Conservation (phyloP, 257 asterid species). For the Prunella vulgaris region DNA sequence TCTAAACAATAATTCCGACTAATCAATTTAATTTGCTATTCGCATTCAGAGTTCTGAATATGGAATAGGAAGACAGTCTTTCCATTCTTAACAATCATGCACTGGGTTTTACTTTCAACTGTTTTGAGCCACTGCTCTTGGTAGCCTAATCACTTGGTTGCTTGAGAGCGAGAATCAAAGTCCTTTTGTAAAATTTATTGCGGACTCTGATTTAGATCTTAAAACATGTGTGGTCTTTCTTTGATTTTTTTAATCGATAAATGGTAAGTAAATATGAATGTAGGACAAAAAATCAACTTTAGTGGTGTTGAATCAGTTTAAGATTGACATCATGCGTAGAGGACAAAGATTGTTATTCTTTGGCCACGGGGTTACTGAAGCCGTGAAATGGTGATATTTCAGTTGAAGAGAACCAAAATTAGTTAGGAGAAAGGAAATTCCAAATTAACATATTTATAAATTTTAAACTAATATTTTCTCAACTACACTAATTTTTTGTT, state of each 20-base stretch:
- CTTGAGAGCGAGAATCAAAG: not conserved
- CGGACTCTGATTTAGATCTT: not conserved
- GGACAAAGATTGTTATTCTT: not conserved
- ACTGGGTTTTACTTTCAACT: not conserved
- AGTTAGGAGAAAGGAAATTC: not conserved
- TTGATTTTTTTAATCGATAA: not conserved
- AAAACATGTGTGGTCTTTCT: not conserved
- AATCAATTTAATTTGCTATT: not conserved
- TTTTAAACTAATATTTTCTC: not conserved
- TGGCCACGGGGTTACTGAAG: constrained; percentile 6
- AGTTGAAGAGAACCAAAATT: too few relatives aligned
- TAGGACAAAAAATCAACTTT: not conserved
- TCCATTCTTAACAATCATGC: not conserved
- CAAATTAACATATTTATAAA: not conserved
- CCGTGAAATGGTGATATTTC: not conserved
- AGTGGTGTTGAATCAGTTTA: not conserved
- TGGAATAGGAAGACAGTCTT: not conserved
- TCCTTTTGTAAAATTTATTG: not conserved
- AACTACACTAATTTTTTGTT: not conserved
- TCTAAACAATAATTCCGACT: not conserved
- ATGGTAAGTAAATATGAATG: not conserved
- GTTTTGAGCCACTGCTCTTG: not conserved
- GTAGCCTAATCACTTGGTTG: not conserved
- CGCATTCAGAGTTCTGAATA: not conserved
- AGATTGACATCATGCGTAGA: not conserved